Percentiles rank a stretch among this genome's conserved stretches.
These are phyloP conservation scores for Rhodotorula babjevae DNA, from an alignment of 768 basidiomycete species.

Conservation along the genomic window DNA sequence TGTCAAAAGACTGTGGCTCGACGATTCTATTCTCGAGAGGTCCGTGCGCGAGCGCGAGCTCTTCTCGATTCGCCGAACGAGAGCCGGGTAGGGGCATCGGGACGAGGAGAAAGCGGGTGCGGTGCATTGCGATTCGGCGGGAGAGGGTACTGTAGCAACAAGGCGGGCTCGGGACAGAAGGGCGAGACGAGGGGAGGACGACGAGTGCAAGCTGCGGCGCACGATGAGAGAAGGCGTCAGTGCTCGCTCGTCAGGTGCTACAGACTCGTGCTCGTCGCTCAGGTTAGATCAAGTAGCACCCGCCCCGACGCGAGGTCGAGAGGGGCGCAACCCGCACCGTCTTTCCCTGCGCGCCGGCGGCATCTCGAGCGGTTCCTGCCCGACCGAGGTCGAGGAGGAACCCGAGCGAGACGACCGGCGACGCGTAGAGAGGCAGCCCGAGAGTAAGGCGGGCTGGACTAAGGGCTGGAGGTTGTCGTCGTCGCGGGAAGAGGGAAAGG, in stretches of 20 bases:
- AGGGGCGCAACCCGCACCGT: neutral
- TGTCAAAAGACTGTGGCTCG: too few relatives aligned
- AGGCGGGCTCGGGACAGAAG: too few relatives aligned
- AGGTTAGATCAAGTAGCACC: slow-evolving; percentile 36
- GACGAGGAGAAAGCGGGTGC: too few relatives aligned
- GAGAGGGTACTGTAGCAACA: too few relatives aligned
- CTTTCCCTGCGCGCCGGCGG: neutral
- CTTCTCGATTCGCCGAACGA: too few relatives aligned
- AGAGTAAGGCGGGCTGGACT: slow-evolving; percentile 26
- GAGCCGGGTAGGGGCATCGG: too few relatives aligned
- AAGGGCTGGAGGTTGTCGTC: slow-evolving; percentile 7
- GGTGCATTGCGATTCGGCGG: too few relatives aligned
- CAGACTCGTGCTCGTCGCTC: slow-evolving; percentile 4
- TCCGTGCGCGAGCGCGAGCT: too few relatives aligned
- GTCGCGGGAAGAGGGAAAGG: neutral
- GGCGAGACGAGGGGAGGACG: too few relatives aligned
- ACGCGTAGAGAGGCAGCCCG: neutral
- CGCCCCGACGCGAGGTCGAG: neutral
- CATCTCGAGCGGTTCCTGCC: neutral
- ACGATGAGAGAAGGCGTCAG: neutral
- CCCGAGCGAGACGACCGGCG: neutral
- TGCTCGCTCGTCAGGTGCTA: too few relatives aligned
- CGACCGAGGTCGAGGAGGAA: neutral
- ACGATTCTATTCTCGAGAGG: too few relatives aligned
- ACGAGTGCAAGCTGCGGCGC: too few relatives aligned